phyloP scores from a whole-genome alignment of 2,329 filamentous ascomycete genomes.

The Trichoderma hamatum region DNA sequence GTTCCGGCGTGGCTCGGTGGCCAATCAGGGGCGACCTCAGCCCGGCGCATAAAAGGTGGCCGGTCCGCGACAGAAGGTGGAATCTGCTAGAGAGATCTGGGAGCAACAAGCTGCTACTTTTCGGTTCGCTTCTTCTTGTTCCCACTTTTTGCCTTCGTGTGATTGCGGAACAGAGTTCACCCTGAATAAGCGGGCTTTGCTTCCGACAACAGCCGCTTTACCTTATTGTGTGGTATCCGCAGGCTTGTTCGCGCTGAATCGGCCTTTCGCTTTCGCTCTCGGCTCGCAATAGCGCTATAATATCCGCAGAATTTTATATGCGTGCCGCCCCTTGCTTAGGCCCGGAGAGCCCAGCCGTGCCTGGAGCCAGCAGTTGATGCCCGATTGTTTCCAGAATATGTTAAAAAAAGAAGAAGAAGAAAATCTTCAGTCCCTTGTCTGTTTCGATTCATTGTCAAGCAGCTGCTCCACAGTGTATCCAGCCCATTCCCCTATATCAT shows the following conservation, averaged over 20 bases:
- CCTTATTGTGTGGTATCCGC: no score
- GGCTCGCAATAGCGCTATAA: neutral
- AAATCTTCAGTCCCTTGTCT: neutral
- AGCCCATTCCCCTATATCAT: neutral
- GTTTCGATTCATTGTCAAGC: neutral
- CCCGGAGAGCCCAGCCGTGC: constrained; percentile 2
- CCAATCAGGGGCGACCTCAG: neutral
- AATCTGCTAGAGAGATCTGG: neutral
- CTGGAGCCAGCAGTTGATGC: constrained; percentile 3
- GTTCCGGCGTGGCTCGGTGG: neutral
- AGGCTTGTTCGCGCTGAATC: neutral
- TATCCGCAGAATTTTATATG: neutral
- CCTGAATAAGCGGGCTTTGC: neutral
- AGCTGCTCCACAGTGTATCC: constrained; percentile 6
- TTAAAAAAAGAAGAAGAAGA: neutral
- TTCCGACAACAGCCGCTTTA: constrained; percentile 5
- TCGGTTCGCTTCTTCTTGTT: neutral
- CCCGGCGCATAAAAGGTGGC: constrained; percentile 21
- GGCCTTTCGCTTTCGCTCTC: neutral
- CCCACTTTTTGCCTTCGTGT: neutral
- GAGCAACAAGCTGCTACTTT: neutral
- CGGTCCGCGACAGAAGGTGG: constrained; percentile 4
- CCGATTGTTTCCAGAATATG: neutral
- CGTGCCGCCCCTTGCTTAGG: constrained; percentile 1
- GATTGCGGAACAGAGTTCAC: neutral